Conservation (phyloP, 176 grass and related monocot genomes). For the Elymus sibiricus region DNA sequence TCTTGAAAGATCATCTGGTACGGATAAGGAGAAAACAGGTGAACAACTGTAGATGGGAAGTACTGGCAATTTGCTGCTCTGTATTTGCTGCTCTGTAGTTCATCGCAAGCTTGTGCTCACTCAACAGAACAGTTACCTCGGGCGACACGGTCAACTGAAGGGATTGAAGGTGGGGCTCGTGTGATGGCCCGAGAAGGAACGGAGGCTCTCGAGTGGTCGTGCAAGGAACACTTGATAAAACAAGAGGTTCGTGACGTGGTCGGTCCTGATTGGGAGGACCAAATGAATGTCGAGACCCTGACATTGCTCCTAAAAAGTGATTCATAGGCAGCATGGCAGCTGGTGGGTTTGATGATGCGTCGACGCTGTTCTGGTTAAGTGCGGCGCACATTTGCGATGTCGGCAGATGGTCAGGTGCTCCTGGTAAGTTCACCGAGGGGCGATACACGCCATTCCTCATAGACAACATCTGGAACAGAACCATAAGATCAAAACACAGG, state of each 20-base stretch:
- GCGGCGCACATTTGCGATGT: slow-evolving; percentile 36
- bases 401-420: slow-evolving; percentile 40
- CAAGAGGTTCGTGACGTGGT: slow-evolving; percentile 17
- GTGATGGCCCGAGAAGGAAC: slow-evolving; percentile 34
- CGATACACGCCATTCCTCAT: slow-evolving; percentile 80
- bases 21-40: not conserved
- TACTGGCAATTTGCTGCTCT: not conserved
- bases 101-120: not conserved
- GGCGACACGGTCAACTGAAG: slow-evolving; percentile 36
- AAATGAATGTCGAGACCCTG: slow-evolving; percentile 24
- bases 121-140: slow-evolving; percentile 47
- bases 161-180: slow-evolving; percentile 23
- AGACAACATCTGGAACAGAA: slow-evolving; percentile 62
- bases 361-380: slow-evolving; percentile 23
- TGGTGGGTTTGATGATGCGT: slow-evolving; percentile 26
- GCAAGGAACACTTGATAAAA: slow-evolving; percentile 35
- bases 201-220: slow-evolving; percentile 20
- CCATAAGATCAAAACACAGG: not conserved
- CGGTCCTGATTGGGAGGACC: slow-evolving; percentile 26
- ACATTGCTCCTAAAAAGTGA: slow-evolving; percentile 25
- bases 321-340: slow-evolving; percentile 30
- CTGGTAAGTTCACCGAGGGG: slow-evolving; percentile 50
- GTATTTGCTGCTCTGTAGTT: not conserved
- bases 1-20: slow-evolving; percentile 58
- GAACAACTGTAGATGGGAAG: not conserved